Percentiles rank a stretch among this genome's conserved stretches.
These are phyloP conservation scores for Orychophragmus violaceus DNA, from an alignment of 345 rosid genomes.

Conservation along the genomic window DNA sequence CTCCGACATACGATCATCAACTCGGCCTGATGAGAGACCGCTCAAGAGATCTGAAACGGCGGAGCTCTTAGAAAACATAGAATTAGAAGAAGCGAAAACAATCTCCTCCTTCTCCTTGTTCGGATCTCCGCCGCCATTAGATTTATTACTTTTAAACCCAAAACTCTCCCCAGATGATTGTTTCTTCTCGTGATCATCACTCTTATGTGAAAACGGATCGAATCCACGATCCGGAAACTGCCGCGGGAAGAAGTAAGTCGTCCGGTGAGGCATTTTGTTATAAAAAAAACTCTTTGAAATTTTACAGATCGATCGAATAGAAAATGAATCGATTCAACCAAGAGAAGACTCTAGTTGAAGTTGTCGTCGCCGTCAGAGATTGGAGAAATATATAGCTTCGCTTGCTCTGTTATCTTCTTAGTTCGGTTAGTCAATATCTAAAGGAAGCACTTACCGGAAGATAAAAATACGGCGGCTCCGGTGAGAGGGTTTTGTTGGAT, in stretches of 20 bases:
- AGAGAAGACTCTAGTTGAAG: neutral
- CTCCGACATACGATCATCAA: slow-evolving; percentile 35
- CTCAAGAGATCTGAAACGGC: slow-evolving; percentile 55
- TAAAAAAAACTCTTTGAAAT: neutral
- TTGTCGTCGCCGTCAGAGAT: neutral
- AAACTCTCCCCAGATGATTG: slow-evolving; percentile 5
- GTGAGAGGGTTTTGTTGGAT: slow-evolving; percentile 3
- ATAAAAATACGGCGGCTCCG: neutral
- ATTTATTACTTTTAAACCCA: neutral
- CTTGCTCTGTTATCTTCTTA: neutral
- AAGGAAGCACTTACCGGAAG: neutral
- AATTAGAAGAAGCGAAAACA: neutral
- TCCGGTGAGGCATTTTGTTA: slow-evolving; percentile 78
- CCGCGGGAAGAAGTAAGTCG: slow-evolving; percentile 98
- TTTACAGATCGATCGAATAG: neutral
- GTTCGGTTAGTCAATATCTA: neutral
- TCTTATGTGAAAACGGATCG: slow-evolving; percentile 42
- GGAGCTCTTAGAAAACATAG: slow-evolving; percentile 11
- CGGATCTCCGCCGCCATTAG: neutral
- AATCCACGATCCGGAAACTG: slow-evolving; percentile 82
- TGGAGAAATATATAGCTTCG: neutral
- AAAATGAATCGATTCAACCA: neutral
- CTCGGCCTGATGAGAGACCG: slow-evolving; percentile 19
- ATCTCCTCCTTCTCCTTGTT: slow-evolving; percentile 12
- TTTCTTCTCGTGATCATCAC: slow-evolving; percentile 57